Conservation (phyloP, 176 grass and related monocot genomes). For the Aegilops umbellulata region DNA sequence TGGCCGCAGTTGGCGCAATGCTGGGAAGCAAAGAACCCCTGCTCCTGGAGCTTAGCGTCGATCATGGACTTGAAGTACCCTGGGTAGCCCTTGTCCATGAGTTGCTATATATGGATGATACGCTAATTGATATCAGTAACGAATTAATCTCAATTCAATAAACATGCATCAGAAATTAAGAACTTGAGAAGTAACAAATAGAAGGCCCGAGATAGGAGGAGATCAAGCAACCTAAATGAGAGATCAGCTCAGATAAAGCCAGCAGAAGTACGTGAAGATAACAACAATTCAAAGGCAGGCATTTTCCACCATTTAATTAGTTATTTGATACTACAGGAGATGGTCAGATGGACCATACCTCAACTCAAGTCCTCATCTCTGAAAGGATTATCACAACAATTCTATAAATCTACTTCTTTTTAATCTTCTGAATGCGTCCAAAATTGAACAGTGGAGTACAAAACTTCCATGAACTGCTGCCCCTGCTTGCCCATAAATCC, state of each 20-base stretch:
- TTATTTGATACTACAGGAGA: background rate
- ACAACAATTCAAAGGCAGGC: background rate
- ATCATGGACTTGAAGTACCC: background rate
- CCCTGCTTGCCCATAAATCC: background rate
- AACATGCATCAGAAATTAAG: background rate
- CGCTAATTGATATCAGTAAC: background rate
- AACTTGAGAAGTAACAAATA: background rate
- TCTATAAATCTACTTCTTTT: background rate
- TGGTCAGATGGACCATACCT: background rate
- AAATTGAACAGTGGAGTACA: background rate
- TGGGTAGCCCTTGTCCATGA: constrained; percentile 24
- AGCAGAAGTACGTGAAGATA: background rate
- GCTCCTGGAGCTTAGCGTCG: constrained; percentile 48
- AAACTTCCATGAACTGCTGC: background rate
- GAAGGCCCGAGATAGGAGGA: background rate
- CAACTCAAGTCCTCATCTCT: background rate
- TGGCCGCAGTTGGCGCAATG: constrained; percentile 66
- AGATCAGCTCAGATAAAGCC: background rate
- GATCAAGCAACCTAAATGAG: background rate
- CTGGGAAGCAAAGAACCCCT: constrained; percentile 18
- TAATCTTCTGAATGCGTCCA: background rate
- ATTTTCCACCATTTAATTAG: no score
- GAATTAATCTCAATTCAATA: background rate
- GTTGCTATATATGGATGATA: background rate
- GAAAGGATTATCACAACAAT: background rate